Evolutionary conservation across 2,329 filamentous ascomycete genomes (phyloP).

Genomic region (Epichloe coenophiala): DNA sequence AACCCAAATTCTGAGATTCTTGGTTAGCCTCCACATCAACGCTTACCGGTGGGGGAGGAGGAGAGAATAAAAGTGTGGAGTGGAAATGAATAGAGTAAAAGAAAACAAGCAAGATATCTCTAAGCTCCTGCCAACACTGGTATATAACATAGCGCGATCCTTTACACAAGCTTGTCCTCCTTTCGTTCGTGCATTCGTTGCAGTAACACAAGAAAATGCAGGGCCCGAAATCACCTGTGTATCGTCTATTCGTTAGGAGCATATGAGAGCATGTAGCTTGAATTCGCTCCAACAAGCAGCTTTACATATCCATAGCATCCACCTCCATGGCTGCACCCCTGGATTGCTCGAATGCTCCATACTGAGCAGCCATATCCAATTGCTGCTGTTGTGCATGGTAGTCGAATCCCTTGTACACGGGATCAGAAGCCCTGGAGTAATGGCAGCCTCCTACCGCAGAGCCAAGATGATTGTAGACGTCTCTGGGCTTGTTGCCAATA

Average conservation of each 20-base stretch:
- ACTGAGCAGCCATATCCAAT: constrained; percentile 53
- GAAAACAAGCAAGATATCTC: not conserved
- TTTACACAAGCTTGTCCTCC: not conserved
- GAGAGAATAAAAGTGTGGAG: not conserved
- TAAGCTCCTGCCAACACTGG: not conserved
- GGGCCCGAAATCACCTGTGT: not conserved
- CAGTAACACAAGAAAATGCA: not conserved
- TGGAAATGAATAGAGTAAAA: not conserved
- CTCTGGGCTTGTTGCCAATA: constrained; percentile 22
- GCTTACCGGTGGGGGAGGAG: not conserved
- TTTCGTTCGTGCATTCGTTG: not conserved
- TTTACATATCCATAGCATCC: constrained; percentile 35
- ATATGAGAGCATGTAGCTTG: not conserved
- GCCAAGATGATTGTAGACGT: constrained; percentile 31
- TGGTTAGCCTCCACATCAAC: constrained; percentile 3
- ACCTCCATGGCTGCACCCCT: constrained; percentile 26
- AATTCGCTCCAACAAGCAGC: not conserved
- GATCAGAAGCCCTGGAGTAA: constrained; percentile 50
- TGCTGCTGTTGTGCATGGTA: constrained; percentile 36
- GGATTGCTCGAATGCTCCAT: constrained; percentile 45
- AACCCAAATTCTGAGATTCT: constrained; percentile 2
- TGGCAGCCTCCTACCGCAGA: constrained; percentile 21
- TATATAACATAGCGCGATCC: too few species aligned
- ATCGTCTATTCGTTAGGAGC: not conserved
- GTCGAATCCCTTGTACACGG: constrained; percentile 43